Percentiles rank a stretch among this genome's conserved stretches.
phyloP scores from a whole-genome alignment of 2,329 filamentous ascomycete genomes.

The Aureobasidium leucospermi region DNA sequence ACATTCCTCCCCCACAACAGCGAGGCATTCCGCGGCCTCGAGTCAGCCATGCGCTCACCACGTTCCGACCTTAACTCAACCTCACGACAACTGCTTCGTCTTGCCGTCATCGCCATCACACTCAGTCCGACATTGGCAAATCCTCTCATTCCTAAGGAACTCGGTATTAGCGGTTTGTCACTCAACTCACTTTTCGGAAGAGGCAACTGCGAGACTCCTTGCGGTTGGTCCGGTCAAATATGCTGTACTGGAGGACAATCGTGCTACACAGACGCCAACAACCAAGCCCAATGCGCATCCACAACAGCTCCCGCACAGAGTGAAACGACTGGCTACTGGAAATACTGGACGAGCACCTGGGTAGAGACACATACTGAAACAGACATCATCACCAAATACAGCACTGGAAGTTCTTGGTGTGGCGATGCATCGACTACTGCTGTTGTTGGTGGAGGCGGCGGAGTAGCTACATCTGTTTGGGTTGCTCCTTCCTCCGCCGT shows the following conservation, averaged over 20 bases:
- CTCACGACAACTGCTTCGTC: constrained; percentile 21
- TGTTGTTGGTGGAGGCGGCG: constrained; percentile 12
- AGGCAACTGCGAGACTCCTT: constrained; percentile 40
- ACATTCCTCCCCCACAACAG: background rate
- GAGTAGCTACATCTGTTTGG: constrained; percentile 21
- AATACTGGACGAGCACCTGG: constrained; percentile 51
- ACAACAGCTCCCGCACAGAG: constrained; percentile 20
- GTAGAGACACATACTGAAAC: constrained; percentile 47
- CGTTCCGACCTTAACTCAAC: constrained; percentile 18
- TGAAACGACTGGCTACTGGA: constrained; percentile 40
- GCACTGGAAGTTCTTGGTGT: constrained; percentile 44
- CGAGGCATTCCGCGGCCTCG: constrained; percentile 20
- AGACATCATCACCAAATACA: constrained; percentile 41
- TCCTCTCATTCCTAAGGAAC: constrained; percentile 21
- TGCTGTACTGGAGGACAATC: constrained; percentile 41
- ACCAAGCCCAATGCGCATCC: constrained; percentile 41
- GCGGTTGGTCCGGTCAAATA: constrained; percentile 45
- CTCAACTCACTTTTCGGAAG: constrained; percentile 30
- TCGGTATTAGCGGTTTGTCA: constrained; percentile 21
- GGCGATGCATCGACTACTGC: constrained; percentile 24
- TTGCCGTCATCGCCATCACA: constrained; percentile 23
- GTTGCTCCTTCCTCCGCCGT: constrained; percentile 11
- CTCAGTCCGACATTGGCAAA: constrained; percentile 20
- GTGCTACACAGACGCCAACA: constrained; percentile 44
- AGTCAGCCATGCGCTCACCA: constrained; percentile 17